phyloP scores from a whole-genome alignment of 2,329 filamentous ascomycete species.

The Fusarium equiseti region DNA sequence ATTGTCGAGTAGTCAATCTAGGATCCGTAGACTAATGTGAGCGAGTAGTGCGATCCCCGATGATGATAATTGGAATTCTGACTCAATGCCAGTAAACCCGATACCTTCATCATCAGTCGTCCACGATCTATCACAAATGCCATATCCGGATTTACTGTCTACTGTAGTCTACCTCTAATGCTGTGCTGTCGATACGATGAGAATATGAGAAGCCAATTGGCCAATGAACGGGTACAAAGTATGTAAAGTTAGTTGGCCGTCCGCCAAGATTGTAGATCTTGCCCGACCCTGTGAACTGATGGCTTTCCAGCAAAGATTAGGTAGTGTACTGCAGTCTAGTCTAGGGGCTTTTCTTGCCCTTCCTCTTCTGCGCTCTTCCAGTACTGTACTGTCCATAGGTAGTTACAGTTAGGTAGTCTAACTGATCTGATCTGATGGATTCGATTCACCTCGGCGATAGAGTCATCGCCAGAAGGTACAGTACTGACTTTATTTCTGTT shows the following conservation, averaged over 20 bases:
- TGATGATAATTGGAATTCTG: background rate
- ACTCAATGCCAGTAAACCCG: background rate
- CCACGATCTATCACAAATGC: background rate
- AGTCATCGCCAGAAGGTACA: slow-evolving; percentile 2
- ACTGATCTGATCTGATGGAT: background rate
- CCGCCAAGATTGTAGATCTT: slow-evolving; percentile 16
- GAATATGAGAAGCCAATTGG: slow-evolving; percentile 8
- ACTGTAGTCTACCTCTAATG: background rate
- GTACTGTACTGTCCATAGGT: background rate
- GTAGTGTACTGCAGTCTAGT: background rate
- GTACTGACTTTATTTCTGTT: background rate
- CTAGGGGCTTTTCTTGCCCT: background rate
- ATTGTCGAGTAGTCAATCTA: slow-evolving; percentile 8
- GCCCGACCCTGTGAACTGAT: background rate
- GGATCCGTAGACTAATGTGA: background rate
- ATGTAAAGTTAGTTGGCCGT: slow-evolving; percentile 2
- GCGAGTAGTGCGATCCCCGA: background rate
- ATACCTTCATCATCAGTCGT: slow-evolving; percentile 5
- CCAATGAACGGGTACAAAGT: slow-evolving; percentile 9
- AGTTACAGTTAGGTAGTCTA: background rate
- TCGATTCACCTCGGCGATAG: slow-evolving; percentile 1
- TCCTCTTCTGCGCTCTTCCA: background rate
- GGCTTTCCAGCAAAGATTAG: background rate
- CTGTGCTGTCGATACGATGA: slow-evolving; percentile 4
- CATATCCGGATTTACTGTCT: slow-evolving; percentile 2